Evolutionary conservation across 768 basidiomycete species (phyloP).

Genomic region (Macrolepiota dolichaula): DNA sequence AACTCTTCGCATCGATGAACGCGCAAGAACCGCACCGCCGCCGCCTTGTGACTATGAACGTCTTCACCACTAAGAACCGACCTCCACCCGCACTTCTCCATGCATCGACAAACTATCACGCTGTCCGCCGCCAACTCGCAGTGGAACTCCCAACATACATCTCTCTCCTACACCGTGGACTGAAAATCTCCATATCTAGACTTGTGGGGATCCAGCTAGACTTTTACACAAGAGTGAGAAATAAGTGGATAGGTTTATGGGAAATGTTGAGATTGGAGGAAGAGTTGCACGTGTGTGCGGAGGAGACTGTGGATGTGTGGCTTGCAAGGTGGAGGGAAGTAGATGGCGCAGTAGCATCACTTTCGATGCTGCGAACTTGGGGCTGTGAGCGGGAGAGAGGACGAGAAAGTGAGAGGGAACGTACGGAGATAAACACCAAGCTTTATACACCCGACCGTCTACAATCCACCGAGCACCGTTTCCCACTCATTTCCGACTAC

Average conservation of each 20-base stretch:
- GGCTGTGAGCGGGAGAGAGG: conserved; percentile 21
- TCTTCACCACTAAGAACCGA: conserved; percentile 54
- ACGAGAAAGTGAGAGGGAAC: conserved; percentile 16
- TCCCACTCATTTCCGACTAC: not conserved
- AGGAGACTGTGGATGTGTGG: conserved; percentile 75
- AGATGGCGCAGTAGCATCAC: conserved; percentile 38
- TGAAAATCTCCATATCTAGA: conserved; percentile 46
- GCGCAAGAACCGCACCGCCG: conserved; percentile 71
- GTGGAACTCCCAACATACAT: conserved; percentile 70
- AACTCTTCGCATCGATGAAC: conserved; percentile 68
- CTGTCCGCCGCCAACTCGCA: conserved; percentile 67
- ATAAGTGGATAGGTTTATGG: conserved; percentile 75
- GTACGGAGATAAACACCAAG: conserved; percentile 9
- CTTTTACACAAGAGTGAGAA: conserved; percentile 61
- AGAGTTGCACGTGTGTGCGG: conserved; percentile 60
- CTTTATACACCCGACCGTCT: not conserved
- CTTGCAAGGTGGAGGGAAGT: conserved; percentile 64
- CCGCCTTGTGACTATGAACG: conserved; percentile 62
- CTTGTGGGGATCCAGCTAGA: conserved; percentile 54
- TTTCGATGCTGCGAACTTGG: conserved; percentile 27
- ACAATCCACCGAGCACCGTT: not conserved
- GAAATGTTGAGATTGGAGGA: conserved; percentile 73
- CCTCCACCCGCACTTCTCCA: conserved; percentile 66
- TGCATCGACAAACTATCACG: conserved; percentile 74
- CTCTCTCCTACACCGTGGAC: conserved; percentile 57